phyloP scores from a whole-genome alignment of 164 flowering plant genomes.

The Chloranthus sessilifolius region DNA sequence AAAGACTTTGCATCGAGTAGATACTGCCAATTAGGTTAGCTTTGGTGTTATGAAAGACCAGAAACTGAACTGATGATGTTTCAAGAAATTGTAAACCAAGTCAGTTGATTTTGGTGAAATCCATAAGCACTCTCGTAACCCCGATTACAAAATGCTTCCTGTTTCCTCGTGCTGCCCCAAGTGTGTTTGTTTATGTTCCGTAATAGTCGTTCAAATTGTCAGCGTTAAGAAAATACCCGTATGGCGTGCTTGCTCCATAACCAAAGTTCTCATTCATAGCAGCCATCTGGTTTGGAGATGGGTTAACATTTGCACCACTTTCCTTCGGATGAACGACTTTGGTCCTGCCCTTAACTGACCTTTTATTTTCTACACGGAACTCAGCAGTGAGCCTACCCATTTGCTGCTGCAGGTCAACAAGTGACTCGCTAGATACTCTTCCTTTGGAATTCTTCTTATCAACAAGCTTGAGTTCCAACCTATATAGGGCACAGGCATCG shows the following conservation, averaged over 20 bases:
- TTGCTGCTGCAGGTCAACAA: slow-evolving; percentile 88
- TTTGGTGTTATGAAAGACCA: slow-evolving; percentile 17
- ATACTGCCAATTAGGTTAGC: slow-evolving; percentile 13
- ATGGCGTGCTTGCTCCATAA: slow-evolving; percentile 35
- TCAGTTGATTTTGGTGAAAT: slow-evolving; percentile 6
- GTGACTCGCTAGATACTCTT: slow-evolving; percentile 60
- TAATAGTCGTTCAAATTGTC: slow-evolving; percentile 46
- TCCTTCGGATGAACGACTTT: slow-evolving; percentile 34
- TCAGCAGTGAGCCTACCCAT: slow-evolving; percentile 90
- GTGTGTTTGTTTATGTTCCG: slow-evolving; percentile 21
- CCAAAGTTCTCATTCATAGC: slow-evolving; percentile 35
- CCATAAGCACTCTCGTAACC: slow-evolving; percentile 13
- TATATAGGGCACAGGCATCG: slow-evolving; percentile 81
- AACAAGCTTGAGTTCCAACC: slow-evolving; percentile 81
- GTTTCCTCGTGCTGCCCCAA: slow-evolving; percentile 1
- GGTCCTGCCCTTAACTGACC: slow-evolving; percentile 46
- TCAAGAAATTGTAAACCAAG: slow-evolving; percentile 3
- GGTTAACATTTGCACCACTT: slow-evolving; percentile 13
- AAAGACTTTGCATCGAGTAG: slow-evolving; percentile 11
- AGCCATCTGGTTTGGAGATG: slow-evolving; percentile 26
- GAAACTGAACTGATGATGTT: slow-evolving; percentile 8
- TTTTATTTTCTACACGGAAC: slow-evolving; percentile 63
- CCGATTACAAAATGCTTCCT: neutral
- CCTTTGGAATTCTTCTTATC: slow-evolving; percentile 83
- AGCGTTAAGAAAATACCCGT: slow-evolving; percentile 46